These are phyloP conservation scores for Coemansia sp. DNA, from an alignment of 192 early-diverging fungal genomes.

Conservation along the genomic window DNA sequence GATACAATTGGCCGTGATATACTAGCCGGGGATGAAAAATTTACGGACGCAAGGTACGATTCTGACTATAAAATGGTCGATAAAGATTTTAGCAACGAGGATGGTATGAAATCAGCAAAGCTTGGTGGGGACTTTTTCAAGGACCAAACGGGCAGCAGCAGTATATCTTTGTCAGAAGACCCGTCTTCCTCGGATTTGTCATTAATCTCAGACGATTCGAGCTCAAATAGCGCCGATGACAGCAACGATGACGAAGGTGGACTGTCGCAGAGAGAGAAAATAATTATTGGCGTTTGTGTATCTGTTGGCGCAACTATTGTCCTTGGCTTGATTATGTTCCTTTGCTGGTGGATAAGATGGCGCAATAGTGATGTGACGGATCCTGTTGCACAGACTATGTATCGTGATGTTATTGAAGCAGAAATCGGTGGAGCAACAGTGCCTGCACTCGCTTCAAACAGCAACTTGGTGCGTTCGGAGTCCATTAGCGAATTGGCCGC, in stretches of 20 bases:
- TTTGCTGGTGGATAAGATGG: background rate
- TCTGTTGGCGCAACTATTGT: background rate
- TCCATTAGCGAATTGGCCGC: background rate
- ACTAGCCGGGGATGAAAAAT: background rate
- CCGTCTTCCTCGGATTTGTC: background rate
- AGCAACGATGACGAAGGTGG: background rate
- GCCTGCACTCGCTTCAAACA: background rate
- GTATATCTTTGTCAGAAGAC: background rate
- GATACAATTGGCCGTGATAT: background rate
- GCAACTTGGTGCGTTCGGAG: background rate
- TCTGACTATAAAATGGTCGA: background rate
- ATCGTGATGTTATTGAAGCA: background rate
- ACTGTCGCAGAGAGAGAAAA: background rate
- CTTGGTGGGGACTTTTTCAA: background rate
- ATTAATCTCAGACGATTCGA: background rate
- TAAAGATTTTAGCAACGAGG: background rate
- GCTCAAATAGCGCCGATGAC: background rate
- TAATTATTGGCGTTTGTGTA: background rate
- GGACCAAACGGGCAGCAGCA: background rate
- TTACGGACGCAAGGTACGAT: background rate
- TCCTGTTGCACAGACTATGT: background rate
- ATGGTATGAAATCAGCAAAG: background rate
- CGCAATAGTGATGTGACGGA: background rate
- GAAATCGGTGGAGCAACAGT: background rate
- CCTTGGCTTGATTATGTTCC: background rate